Base-by-base conservation (phyloP, 495 filamentous ascomycete species). In the Stereocaulon alpinum region DNA sequence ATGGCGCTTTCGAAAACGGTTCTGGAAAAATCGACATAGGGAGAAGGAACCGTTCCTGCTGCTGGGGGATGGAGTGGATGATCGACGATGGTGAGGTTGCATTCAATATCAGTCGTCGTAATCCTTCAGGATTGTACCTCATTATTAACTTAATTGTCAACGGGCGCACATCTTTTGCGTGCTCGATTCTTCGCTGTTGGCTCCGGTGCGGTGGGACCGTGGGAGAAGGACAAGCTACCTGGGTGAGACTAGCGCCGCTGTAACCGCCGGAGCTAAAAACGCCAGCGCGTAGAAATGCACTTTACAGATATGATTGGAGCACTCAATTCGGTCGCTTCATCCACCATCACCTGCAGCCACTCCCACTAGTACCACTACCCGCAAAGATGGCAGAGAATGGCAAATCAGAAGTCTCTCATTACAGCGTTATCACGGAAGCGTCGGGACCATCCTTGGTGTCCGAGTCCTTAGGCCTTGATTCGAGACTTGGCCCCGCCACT, bases 241-340 rank as follows among this genome's bases (percentile, higher is more conserved):
- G 9, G 30, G 11, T 41, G 45, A 51, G 40, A 47, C 47, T 60
- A 63, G 68, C 43, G 41, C 41, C 30, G 53, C 41, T 10, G 56
- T 60, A 18, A 56, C 67, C 54, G 37, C 62, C n/a, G 55, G 29
- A 12, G 62, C 66, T 63, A 63, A 63, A 59, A 27, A 43, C 29
- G 55, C 34, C 47, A 59, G 61, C 61, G 61, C 22, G 40, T 58
- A 45, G 41, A 40, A 54, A 4, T 43, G 45, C 56, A 50, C 20
- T 15, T 55, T 29, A 32, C 30, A 24, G 6, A 32, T 54, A 27
- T 55, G 41, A 59, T 59, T 58, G 20, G 45, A 58, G 10, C 48
- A 22, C 37, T 37, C 56, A 41, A 58, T 59, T 59, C 56, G 56
- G 40, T 59, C 56, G 56, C 56, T 59, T 59, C 49, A 22, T 20